phyloP scores from a whole-genome alignment of 176 grass and related monocot species.

The Otatea glauca region DNA sequence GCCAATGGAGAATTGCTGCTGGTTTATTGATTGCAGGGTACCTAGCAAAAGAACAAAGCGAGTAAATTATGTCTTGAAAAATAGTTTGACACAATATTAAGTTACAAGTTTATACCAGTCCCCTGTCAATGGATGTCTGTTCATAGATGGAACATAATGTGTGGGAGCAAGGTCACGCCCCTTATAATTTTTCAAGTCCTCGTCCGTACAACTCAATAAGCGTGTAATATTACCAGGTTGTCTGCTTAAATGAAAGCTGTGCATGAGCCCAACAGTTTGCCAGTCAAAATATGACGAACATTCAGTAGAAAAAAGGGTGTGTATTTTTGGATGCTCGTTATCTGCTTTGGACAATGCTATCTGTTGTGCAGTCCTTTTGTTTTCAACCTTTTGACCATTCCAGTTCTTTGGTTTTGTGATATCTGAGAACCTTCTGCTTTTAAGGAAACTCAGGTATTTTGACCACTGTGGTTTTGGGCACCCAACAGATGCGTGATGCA shows the following conservation, averaged over 20 bases:
- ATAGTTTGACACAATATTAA: constrained; percentile 33
- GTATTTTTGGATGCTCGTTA: constrained; percentile 68
- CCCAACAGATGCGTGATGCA: constrained; percentile 77
- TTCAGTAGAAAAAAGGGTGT: constrained; percentile 97
- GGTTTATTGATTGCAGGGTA: constrained; percentile 99
- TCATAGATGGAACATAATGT: constrained; percentile 98
- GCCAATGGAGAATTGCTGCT: constrained; percentile 93
- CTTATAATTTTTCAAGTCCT: constrained; percentile 82
- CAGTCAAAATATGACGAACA: constrained; percentile 98
- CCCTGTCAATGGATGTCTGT: constrained; percentile 81
- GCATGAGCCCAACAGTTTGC: constrained; percentile 95
- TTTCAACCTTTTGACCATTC: constrained; percentile 47
- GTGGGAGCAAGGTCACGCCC: constrained; percentile 89
- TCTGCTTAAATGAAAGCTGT: constrained; percentile 80
- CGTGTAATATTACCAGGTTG: constrained; percentile 95
- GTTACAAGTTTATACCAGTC: constrained; percentile 71
- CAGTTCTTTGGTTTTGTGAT: constrained; percentile 83
- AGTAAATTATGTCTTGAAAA: constrained; percentile 31
- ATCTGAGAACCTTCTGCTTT: constrained; percentile 84
- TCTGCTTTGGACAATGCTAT: constrained; percentile 47
- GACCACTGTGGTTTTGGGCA: constrained; percentile 92
- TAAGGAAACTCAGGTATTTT: constrained; percentile 93
- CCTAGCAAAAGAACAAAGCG: constrained; percentile 53
- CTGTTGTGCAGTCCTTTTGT: constrained; percentile 36
- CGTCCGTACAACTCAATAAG: constrained; percentile 85